A percentile compares a stretch with the other conserved stretches of the same genome.
These are phyloP conservation scores for Oryza brachyantha DNA, from an alignment of 176 grass and related monocot genomes.

Conservation along the genomic window DNA sequence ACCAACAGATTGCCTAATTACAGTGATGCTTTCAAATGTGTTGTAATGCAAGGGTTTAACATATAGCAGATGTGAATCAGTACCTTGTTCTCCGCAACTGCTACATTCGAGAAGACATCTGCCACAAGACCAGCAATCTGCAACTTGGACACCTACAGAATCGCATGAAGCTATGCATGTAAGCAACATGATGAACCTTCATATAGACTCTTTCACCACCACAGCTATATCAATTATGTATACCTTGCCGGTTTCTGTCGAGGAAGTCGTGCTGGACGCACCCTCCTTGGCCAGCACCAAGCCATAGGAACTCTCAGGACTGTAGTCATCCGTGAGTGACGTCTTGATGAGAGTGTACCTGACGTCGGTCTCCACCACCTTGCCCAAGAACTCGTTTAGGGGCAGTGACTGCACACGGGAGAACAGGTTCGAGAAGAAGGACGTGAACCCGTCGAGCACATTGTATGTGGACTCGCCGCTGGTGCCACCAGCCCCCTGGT, in stretches of 20 bases:
- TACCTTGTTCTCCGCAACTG: constrained; percentile 91
- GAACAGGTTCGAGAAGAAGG: constrained; percentile 78
- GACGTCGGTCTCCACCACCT: constrained; percentile 74
- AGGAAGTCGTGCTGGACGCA: neutral
- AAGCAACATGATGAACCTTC: neutral
- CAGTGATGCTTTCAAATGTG: neutral
- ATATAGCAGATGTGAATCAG: neutral
- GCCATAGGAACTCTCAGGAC: constrained; percentile 55
- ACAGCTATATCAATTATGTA: constrained; percentile 4
- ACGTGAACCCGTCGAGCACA: constrained; percentile 77
- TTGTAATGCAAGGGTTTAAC: neutral
- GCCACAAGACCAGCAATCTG: constrained; percentile 88
- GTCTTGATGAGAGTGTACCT: constrained; percentile 84
- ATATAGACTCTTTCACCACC: neutral
- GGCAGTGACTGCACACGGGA: constrained; percentile 50
- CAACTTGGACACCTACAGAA: constrained; percentile 62
- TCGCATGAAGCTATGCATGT: constrained; percentile 2
- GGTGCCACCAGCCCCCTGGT: constrained; percentile 13
- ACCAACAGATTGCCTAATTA: neutral
- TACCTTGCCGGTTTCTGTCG: constrained; percentile 48
- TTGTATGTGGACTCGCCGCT: constrained; percentile 55
- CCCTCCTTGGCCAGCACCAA: constrained; percentile 67
- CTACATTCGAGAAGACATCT: constrained; percentile 75
- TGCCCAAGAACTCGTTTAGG: constrained; percentile 70
- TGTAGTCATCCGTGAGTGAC: constrained; percentile 75